Base-by-base conservation (phyloP, 2,329 filamentous ascomycete genomes). In the Fusarium sulawesiense region DNA sequence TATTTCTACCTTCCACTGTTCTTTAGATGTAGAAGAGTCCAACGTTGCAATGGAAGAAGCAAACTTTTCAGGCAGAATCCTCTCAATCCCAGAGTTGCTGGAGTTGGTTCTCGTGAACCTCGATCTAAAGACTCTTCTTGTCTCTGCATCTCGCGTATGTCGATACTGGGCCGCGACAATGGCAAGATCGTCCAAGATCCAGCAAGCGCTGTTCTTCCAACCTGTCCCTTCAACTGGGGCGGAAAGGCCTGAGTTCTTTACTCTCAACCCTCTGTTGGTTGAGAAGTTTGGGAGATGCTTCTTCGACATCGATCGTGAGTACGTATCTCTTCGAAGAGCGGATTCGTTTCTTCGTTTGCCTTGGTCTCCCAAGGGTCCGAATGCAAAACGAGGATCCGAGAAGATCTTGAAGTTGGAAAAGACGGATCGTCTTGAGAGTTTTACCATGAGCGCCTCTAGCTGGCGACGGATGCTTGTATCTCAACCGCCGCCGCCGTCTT, bases 51-150 rank as follows among this genome's bases (percentile, higher is more conserved):
- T 64, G 48, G 37, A 49, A 25, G 9, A 25, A 21, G 11, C 48
- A 61, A 40, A 37, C 10, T 27, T 7, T 14, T 32, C 45, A 49
- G 18, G 47, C 6, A 51, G n/a, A 3, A 66, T 60, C 21, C 30
- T 60, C 30, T 29, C 20, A 12, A 13, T 55, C n/a, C 67, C 73
- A 9, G 76, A 78, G 61, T 56, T 78, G 6, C 59, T 77, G 27
- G 76, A 78, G 46, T 66, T 68, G 32, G 74, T 77, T 30, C 54
- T 78, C 21, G 37, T 70, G 16, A 64, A 71, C 11, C 57, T 76
- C 8, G 75, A 77, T 61, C 72, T 75, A 64, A 60, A 62, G 14
- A 75, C 74, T 6, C 70, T 77, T 4, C 73, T 78, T 12, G 62
- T 72, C 9, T 74, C 74, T 9, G 73, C 64, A 23, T 58, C 59